Conservation (phyloP, 805 yeast genomes). For the Yarrowia keelungensis region DNA sequence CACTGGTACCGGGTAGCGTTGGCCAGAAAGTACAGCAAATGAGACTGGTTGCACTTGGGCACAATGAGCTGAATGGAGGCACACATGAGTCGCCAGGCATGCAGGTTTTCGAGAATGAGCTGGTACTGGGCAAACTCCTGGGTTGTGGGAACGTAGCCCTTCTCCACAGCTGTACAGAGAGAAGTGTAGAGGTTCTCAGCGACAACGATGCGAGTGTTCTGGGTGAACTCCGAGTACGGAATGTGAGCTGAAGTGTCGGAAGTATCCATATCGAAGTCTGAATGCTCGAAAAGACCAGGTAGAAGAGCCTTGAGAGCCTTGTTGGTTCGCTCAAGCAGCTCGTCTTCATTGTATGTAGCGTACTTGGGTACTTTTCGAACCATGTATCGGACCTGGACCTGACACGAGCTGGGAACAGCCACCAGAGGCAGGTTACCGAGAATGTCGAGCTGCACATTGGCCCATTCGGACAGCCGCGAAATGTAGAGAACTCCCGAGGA, state of each 20-base stretch:
- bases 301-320: background rate
- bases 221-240: slow-evolving; percentile 17
- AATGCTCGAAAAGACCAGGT: background rate
- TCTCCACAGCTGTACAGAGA: slow-evolving; percentile 1
- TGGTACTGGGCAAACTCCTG: slow-evolving; percentile 27
- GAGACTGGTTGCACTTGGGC: slow-evolving; percentile 7
- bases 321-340: slow-evolving; percentile 6
- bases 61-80: slow-evolving; percentile 16
- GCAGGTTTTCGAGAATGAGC: slow-evolving; percentile 12
- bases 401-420: slow-evolving; percentile 34
- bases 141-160: slow-evolving; percentile 2
- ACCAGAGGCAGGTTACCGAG: slow-evolving; percentile 53
- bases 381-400: slow-evolving; percentile 20
- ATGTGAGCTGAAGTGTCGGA: background rate
- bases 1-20: slow-evolving; percentile 42
- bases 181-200: slow-evolving; percentile 17
- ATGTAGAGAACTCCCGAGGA: slow-evolving; percentile 84
- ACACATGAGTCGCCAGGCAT: slow-evolving; percentile 32
- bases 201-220: slow-evolving; percentile 25
- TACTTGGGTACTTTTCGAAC: slow-evolving; percentile 27
- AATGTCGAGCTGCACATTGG: slow-evolving; percentile 56
- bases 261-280: background rate
- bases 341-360: slow-evolving; percentile 3
- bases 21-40: slow-evolving; percentile 54
- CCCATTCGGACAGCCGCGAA: slow-evolving; percentile 51